A percentile compares a stretch with the other conserved stretches of the same genome.
phyloP scores from a whole-genome alignment of 2,329 filamentous ascomycete species.

The Monosporascus sp. region DNA sequence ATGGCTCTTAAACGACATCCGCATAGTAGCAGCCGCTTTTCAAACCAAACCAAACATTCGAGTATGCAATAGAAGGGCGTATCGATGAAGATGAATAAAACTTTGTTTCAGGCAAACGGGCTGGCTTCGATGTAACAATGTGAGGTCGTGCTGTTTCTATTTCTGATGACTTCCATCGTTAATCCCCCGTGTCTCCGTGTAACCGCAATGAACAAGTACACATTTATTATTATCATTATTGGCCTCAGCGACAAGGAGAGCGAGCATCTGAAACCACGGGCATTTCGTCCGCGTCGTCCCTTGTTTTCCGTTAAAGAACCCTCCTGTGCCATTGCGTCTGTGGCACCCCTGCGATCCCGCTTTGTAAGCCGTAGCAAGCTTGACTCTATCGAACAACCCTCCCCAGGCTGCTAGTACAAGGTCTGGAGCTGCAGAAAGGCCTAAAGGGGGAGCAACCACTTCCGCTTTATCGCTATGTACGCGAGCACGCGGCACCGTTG shows the following conservation, averaged over 20 bases:
- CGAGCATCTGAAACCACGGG: neutral
- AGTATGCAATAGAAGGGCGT: neutral
- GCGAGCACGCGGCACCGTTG: no score
- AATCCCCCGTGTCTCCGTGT: neutral
- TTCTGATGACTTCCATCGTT: neutral
- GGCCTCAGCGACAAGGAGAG: neutral
- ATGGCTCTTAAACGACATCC: neutral
- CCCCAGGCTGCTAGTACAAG: no score
- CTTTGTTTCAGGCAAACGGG: neutral
- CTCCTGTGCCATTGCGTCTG: neutral
- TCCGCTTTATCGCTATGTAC: no score
- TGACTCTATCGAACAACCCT: no score
- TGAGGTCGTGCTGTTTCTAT: neutral
- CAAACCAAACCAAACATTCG: neutral
- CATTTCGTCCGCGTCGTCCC: no score
- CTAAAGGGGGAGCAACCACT: no score
- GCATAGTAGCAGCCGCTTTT: neutral
- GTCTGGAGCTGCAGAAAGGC: no score
- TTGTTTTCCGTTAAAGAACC: neutral
- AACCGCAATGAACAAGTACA: neutral
- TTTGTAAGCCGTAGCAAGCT: neutral
- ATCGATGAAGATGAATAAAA: neutral
- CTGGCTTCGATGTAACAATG: neutral
- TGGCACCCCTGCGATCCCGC: neutral
- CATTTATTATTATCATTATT: neutral